Percentiles rank a stretch among this genome's conserved stretches.
Conservation (phyloP, 2,329 filamentous ascomycete genomes). For the Lecanoromycetidae sp. region DNA sequence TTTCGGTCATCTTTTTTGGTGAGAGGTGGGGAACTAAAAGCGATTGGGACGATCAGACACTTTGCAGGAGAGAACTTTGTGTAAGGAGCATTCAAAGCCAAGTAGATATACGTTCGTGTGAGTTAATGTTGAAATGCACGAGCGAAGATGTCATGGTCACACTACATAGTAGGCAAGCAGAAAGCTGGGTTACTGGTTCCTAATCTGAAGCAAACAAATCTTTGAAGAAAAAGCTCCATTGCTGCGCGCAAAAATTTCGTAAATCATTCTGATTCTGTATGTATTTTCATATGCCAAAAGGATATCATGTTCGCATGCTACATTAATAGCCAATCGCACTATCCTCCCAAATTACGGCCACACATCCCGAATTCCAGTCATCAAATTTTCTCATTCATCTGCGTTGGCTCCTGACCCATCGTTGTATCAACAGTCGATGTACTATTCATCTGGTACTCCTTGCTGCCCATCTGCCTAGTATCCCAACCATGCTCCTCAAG, state of each 20-base stretch:
- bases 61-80: no score
- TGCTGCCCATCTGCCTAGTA: conserved; percentile 43
- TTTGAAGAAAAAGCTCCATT: background rate
- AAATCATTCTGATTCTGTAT: no score
- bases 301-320: background rate
- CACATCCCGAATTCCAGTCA: background rate
- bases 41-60: background rate
- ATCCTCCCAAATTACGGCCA: background rate
- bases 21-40: background rate
- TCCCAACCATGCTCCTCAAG: conserved; percentile 67
- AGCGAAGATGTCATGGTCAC: no score
- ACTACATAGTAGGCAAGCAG: no score
- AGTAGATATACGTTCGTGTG: no score
- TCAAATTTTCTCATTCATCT: conserved; percentile 12
- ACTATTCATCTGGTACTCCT: conserved; percentile 18
- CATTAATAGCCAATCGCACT: background rate
- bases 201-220: no score
- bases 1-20: background rate
- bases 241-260: no score
- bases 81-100: no score
- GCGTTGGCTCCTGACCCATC: background rate
- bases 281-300: background rate
- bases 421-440: conserved; percentile 8
- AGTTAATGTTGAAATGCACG: no score
- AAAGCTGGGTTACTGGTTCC: no score